These are phyloP conservation scores for Cichorium intybus DNA, from an alignment of 140 eudicot genomes.

Conservation along the genomic window DNA sequence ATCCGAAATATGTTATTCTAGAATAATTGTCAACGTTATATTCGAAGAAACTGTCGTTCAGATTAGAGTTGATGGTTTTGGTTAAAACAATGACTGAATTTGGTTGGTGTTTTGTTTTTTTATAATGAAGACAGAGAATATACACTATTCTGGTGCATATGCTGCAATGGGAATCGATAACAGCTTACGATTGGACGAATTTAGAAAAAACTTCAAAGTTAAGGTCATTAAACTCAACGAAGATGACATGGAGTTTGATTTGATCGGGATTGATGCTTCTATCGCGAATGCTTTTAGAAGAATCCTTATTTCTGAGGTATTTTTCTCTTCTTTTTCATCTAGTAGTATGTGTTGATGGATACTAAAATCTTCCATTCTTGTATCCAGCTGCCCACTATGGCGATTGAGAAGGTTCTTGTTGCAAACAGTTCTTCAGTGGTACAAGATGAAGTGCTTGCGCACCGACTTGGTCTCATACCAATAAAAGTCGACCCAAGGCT, in stretches of 20 bases:
- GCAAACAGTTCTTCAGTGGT: slow-evolving; percentile 85
- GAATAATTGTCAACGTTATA: too few relatives aligned
- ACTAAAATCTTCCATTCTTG: background rate
- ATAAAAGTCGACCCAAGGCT: slow-evolving; percentile 86
- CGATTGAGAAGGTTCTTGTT: slow-evolving; percentile 87
- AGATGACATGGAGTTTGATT: slow-evolving; percentile 85
- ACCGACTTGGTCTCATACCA: slow-evolving; percentile 86
- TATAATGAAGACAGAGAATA: slow-evolving; percentile 68
- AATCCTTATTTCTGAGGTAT: slow-evolving; percentile 91
- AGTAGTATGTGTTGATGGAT: background rate
- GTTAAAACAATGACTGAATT: slow-evolving; percentile 13
- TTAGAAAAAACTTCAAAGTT: slow-evolving; percentile 58
- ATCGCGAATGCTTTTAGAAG: slow-evolving; percentile 91
- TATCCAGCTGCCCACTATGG: slow-evolving; percentile 86
- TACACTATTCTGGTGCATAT: slow-evolving; percentile 83
- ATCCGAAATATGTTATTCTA: background rate
- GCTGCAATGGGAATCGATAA: slow-evolving; percentile 85
- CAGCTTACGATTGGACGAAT: slow-evolving; percentile 61
- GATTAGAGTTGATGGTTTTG: background rate
- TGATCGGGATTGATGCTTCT: slow-evolving; percentile 89
- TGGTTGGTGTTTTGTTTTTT: background rate
- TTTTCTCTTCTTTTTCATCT: background rate
- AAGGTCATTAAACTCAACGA: slow-evolving; percentile 51
- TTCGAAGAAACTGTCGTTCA: background rate
- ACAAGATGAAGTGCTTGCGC: slow-evolving; percentile 97